Evolutionary conservation across 164 flowering plant genomes (phyloP).

Genomic region (Magnolia kwangsiensis): DNA sequence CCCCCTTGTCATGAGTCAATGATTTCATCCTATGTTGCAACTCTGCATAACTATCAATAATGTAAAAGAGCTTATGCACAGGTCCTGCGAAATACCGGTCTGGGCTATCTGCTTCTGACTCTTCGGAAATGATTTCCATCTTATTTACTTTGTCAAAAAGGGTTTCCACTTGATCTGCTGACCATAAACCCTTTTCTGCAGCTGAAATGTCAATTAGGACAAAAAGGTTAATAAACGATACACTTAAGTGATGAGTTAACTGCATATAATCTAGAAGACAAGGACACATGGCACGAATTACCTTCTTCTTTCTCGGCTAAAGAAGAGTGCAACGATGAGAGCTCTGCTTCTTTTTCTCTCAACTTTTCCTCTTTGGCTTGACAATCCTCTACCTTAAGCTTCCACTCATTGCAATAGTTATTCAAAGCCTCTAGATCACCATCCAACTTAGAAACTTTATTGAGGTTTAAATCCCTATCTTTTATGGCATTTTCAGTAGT

Average conservation of each 20-base stretch:
- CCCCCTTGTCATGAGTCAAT: conserved; percentile 48
- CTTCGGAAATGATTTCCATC: conserved; percentile 36
- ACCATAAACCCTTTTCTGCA: conserved; percentile 32
- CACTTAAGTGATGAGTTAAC: not conserved
- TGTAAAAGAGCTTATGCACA: conserved; percentile 51
- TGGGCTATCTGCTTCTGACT: conserved; percentile 25
- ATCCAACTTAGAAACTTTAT: conserved; percentile 47
- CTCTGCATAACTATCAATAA: conserved; percentile 40
- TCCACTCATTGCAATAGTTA: conserved; percentile 40
- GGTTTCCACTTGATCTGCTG: conserved; percentile 40
- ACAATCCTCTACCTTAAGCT: conserved; percentile 36
- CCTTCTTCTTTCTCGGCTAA: conserved; percentile 49
- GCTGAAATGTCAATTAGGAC: conserved; percentile 36
- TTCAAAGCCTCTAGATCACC: conserved; percentile 42
- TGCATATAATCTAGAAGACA: not conserved
- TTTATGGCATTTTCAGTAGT: conserved; percentile 34
- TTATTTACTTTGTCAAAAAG: conserved; percentile 51
- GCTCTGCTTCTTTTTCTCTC: conserved; percentile 57
- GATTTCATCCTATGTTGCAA: conserved; percentile 38
- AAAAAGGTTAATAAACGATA: not conserved
- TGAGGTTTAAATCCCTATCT: conserved; percentile 44
- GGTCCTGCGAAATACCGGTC: conserved; percentile 30
- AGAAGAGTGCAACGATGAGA: conserved; percentile 27
- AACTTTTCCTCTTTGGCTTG: conserved; percentile 34
- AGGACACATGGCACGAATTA: conserved; percentile 19